These are phyloP conservation scores for Avena sativa DNA, from an alignment of 176 grass and related monocot genomes.

Conservation along the genomic window DNA sequence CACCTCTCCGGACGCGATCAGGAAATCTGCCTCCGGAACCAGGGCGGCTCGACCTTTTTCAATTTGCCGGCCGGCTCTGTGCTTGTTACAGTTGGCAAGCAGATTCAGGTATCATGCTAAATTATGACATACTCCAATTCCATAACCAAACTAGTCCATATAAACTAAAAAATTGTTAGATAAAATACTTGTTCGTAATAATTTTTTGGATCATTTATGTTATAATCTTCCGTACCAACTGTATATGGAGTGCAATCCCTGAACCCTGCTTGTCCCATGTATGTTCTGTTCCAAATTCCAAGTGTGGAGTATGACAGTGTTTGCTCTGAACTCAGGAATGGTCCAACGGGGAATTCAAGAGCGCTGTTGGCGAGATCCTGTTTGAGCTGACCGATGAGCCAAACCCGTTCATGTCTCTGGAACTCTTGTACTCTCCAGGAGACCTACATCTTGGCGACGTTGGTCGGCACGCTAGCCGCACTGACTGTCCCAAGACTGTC, in stretches of 20 bases:
- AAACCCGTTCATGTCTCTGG: constrained; percentile 64
- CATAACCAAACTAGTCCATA: no score
- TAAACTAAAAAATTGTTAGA: neutral
- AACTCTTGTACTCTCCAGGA: constrained; percentile 70
- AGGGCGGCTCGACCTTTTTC: constrained; percentile 57
- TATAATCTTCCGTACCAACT: neutral
- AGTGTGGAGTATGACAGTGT: constrained; percentile 6
- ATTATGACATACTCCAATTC: neutral
- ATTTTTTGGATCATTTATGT: neutral
- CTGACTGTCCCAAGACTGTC: constrained; percentile 50
- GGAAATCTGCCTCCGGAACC: constrained; percentile 63
- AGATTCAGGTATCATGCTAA: constrained; percentile 69
- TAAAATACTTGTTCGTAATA: neutral
- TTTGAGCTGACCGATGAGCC: constrained; percentile 64
- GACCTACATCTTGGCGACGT: constrained; percentile 37
- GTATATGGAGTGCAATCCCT: constrained; percentile 4
- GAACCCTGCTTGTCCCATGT: constrained; percentile 29
- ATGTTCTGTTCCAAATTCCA: neutral
- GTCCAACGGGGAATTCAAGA: constrained; percentile 73
- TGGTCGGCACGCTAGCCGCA: constrained; percentile 33
- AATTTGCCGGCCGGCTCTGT: constrained; percentile 62
- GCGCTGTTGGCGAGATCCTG: constrained; percentile 64
- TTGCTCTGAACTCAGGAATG: constrained; percentile 66
- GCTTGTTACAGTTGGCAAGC: constrained; percentile 71
- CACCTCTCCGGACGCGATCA: constrained; percentile 56